Evolutionary conservation across 768 basidiomycete genomes (phyloP), one percentile per base, ranked within the genome.

Genomic region (Daedaleopsis nitida): DNA sequence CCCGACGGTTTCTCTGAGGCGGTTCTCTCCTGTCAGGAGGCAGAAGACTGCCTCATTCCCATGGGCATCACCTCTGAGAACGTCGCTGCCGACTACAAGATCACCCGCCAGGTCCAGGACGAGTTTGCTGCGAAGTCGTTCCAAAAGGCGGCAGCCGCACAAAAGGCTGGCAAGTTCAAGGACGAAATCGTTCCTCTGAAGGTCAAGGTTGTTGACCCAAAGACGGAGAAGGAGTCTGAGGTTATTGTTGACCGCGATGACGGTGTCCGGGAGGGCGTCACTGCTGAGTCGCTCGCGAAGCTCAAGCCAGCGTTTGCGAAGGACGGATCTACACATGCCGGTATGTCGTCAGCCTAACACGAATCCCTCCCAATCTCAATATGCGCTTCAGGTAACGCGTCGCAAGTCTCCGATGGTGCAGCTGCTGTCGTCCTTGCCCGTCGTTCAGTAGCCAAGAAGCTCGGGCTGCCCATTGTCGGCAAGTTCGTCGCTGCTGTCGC

Each of bases 11-110:
- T 80, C 74, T 87, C 89, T 2, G 86, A 90, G 23, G 80, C 81
- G 50, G 79, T 95, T 49, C 80, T 91, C 62, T 67, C 79, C 37
- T 86, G 81, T 74, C 76, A 85, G 66, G 87, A 90, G 65, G 84
- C 93, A 2, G 83, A 83, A 59, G 93, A 95, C 76, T 94, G 92
- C 71, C 80, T 90, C 27, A 78, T 92, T 59, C 92, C 92, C 47
- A 94, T 94, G 92, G 95, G 94, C 38, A 87, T 95, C 78, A 95
- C 95, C 19, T 93, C 91, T n/a, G 94, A 96, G 78, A 94, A 94
- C 72, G 92, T 95, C 65, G 92, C 94, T 13, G 72, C 80, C 52
- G 86, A 93, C 57, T 96, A 83, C 74, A 78, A 79, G 60, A 85
- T 96, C 72, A 78, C 88, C 32, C 89, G 95, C 55, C 78, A 80